phyloP scores from a whole-genome alignment of 148 eudicot species.

The Heliosperma pusillum region DNA sequence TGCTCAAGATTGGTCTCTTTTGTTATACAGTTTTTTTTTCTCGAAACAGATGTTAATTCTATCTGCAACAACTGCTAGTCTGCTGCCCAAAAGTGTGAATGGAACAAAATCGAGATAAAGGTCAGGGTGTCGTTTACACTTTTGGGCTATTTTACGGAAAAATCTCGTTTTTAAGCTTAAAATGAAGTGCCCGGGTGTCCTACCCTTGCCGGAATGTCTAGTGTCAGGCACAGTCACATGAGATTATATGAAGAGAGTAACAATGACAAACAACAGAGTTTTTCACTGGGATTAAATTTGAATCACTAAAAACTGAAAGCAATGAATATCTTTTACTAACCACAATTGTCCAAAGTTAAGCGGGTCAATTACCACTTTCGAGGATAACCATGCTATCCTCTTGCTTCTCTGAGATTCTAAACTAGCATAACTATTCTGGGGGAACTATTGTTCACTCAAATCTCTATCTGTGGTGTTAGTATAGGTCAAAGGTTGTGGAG shows the following conservation, averaged over 20 bases:
- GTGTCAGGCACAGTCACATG: neutral
- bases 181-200: too few relatives aligned
- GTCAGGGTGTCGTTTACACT: too few relatives aligned
- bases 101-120: neutral
- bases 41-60: neutral
- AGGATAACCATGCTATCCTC: too few relatives aligned
- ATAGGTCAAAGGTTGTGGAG: constrained; percentile 96
- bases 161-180: too few relatives aligned
- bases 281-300: neutral
- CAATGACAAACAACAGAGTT: neutral
- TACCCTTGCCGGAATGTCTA: too few relatives aligned
- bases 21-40: too few relatives aligned
- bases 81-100: neutral
- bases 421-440: neutral
- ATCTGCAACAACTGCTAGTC: neutral
- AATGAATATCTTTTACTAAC: too few relatives aligned
- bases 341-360: too few relatives aligned
- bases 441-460: neutral
- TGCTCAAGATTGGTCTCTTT: neutral
- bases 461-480: constrained; percentile 1
- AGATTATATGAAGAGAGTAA: too few relatives aligned
- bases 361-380: too few relatives aligned
- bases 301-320: neutral
- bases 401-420: neutral
- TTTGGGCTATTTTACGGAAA: too few relatives aligned